These are phyloP conservation scores for Sugiyamaella chiloensis DNA, from an alignment of 805 yeast genomes.

Conservation along the genomic window DNA sequence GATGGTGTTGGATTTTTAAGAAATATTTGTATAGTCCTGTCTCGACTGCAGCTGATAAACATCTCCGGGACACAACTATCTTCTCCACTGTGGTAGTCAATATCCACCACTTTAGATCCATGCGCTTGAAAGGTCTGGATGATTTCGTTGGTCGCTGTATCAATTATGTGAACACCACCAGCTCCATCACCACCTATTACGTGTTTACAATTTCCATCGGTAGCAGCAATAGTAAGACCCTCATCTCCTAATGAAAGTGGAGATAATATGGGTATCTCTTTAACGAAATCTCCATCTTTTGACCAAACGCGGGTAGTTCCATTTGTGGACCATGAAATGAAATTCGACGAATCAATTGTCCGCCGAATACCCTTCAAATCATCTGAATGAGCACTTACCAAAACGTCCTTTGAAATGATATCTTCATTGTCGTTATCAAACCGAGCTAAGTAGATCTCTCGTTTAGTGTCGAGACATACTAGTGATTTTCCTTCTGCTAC, in stretches of 20 bases:
- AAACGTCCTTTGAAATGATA: background rate
- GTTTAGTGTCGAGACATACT: constrained; percentile 5
- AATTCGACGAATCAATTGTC: background rate
- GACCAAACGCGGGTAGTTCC: constrained; percentile 17
- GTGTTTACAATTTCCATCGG: background rate
- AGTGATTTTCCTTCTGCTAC: background rate
- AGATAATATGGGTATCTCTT: background rate
- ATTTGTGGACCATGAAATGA: constrained; percentile 24
- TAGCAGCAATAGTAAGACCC: constrained; percentile 8
- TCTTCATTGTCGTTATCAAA: background rate
- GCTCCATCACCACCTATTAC: constrained; percentile 9
- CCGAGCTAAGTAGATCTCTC: background rate
- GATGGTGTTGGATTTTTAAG: constrained; percentile 21
- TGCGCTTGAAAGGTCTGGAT: constrained; percentile 21
- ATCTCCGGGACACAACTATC: constrained; percentile 8
- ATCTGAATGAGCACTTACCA: constrained; percentile 14
- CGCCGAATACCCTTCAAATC: constrained; percentile 17
- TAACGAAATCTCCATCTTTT: background rate
- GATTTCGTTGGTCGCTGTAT: background rate
- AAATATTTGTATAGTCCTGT: constrained; percentile 60
- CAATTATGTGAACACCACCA: constrained; percentile 15
- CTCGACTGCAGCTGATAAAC: constrained; percentile 43
- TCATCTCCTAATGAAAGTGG: background rate
- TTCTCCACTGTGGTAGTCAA: constrained; percentile 13
- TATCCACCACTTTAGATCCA: constrained; percentile 21